Conservation (phyloP, 73 alveolate genomes). For the Paramecium biaurelia region DNA sequence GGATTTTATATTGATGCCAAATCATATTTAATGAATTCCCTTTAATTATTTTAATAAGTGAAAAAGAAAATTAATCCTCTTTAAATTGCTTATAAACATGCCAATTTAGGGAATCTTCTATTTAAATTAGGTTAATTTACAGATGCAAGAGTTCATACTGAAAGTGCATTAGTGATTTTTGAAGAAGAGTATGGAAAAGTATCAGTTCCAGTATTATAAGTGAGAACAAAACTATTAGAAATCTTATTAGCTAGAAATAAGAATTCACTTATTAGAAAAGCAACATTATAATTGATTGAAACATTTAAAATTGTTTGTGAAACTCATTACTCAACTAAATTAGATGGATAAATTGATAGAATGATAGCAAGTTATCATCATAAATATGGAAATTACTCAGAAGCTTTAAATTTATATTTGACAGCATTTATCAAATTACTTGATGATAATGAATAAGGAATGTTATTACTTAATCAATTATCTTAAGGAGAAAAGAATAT, state of each 20-base stretch:
- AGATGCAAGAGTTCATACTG: neutral
- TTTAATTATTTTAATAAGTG: neutral
- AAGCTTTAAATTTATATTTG: neutral
- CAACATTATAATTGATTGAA: neutral
- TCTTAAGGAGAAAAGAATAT: neutral
- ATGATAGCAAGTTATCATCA: neutral
- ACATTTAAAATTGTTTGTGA: neutral
- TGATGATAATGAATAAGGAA: neutral
- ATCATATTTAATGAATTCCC: neutral
- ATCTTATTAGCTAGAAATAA: neutral
- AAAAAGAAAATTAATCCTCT: neutral
- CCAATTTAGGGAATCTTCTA: neutral
- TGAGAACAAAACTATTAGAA: neutral
- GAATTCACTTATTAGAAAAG: neutral
- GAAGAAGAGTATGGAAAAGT: slow-evolving; percentile 32
- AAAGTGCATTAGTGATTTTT: neutral
- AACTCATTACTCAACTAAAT: neutral
- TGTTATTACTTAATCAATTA: neutral
- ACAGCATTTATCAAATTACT: neutral
- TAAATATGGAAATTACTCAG: neutral
- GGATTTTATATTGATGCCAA: slow-evolving; percentile 15
- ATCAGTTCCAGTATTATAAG: neutral
- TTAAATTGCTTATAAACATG: neutral
- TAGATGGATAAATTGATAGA: slow-evolving; percentile 35
- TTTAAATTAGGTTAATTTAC: neutral